These are phyloP conservation scores for Euphorbia corollata DNA, from an alignment of 441 rosid genomes.

Conservation along the genomic window DNA sequence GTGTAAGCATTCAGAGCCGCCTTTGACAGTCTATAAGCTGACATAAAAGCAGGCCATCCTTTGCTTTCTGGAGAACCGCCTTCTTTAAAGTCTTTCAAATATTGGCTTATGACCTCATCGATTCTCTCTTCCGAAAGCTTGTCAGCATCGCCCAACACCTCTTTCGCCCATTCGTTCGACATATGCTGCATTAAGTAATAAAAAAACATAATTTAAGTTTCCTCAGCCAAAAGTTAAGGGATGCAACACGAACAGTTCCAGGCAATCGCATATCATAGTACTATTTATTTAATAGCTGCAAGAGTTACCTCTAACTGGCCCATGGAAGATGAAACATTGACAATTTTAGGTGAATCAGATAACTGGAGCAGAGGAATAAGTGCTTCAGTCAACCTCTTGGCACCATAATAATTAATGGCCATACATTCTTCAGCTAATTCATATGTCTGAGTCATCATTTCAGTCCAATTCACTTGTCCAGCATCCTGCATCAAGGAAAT, in stretches of 20 bases:
- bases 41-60: constrained; percentile 27
- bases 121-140: constrained; percentile 23
- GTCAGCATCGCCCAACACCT: constrained; percentile 15
- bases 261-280: background rate
- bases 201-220: too few relatives aligned
- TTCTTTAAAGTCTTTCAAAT: constrained; percentile 18
- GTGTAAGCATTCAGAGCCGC: constrained; percentile 34
- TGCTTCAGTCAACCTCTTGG: constrained; percentile 26
- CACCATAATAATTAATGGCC: constrained; percentile 31
- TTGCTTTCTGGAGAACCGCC: constrained; percentile 22
- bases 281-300: background rate
- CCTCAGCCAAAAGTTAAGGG: too few relatives aligned
- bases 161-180: constrained; percentile 21
- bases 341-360: constrained; percentile 32
- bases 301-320: background rate
- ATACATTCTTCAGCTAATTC: constrained; percentile 32
- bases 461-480: background rate
- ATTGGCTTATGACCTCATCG: constrained; percentile 12
- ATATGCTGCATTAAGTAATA: background rate
- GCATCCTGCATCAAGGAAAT: constrained; percentile 9
- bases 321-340: constrained; percentile 30
- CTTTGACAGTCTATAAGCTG: constrained; percentile 29
- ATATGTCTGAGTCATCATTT: background rate
- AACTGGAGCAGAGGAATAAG: constrained; percentile 27
- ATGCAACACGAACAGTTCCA: background rate